phyloP scores from a whole-genome alignment of 371 early-diverging fungal species.

The Rhizomucor pusillus region DNA sequence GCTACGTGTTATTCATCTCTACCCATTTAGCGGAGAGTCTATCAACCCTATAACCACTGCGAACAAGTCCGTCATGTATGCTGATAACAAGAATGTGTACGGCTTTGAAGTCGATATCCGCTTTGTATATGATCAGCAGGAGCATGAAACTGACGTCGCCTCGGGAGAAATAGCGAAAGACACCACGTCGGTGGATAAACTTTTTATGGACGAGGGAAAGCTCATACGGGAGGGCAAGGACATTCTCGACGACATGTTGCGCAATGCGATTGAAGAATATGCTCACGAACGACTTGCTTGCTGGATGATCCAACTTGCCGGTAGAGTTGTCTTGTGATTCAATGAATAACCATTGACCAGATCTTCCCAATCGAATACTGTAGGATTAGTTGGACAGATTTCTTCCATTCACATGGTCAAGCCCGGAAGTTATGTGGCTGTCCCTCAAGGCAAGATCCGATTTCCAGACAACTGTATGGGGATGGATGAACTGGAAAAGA shows the following conservation, averaged over 20 bases:
- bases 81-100: neutral
- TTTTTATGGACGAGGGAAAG: neutral
- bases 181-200: neutral
- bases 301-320: too few species aligned
- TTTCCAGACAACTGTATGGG: neutral
- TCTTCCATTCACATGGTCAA: neutral
- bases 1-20: neutral
- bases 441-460: neutral
- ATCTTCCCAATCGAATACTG: too few species aligned
- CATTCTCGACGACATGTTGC: too few species aligned
- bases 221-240: slow-evolving; percentile 1
- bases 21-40: slow-evolving; percentile 9
- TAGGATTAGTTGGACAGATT: neutral
- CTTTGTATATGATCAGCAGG: slow-evolving; percentile 13
- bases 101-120: slow-evolving; percentile 17
- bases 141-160: slow-evolving; percentile 16
- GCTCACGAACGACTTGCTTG: too few species aligned
- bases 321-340: too few species aligned
- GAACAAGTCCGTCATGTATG: slow-evolving; percentile 8
- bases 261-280: too few species aligned
- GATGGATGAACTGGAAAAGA: neutral
- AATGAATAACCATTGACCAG: too few species aligned
- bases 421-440: neutral
- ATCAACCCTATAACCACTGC: slow-evolving; percentile 3
- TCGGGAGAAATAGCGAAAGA: slow-evolving; percentile 17